Evolutionary conservation across 2,329 filamentous ascomycete species (phyloP).

Genomic region (Fusarium sp.): DNA sequence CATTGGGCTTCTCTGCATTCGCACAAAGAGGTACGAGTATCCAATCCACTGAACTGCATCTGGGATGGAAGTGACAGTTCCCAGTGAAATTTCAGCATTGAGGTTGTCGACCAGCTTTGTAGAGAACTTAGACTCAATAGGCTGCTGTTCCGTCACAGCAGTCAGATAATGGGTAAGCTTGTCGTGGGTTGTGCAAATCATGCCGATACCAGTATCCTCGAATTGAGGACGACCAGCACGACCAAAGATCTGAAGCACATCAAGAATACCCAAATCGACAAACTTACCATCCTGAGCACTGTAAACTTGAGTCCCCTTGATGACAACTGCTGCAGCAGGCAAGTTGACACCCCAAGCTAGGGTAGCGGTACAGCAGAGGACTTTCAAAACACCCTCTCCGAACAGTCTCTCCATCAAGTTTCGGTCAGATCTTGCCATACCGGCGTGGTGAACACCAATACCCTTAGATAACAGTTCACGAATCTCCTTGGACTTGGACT

Average conservation of each 20-base stretch:
- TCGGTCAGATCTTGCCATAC: constrained; percentile 92
- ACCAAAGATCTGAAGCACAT: constrained; percentile 98
- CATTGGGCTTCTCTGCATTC: constrained; percentile 92
- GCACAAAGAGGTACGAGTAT: constrained; percentile 96
- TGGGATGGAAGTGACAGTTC: constrained; percentile 92
- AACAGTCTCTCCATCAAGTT: constrained; percentile 97
- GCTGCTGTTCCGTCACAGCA: constrained; percentile 93
- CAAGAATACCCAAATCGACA: constrained; percentile 93
- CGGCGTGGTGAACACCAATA: constrained; percentile 94
- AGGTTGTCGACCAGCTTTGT: constrained; percentile 94
- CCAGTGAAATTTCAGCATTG: constrained; percentile 92
- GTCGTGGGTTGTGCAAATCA: constrained; percentile 97
- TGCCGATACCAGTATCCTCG: constrained; percentile 96
- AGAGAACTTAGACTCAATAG: constrained; percentile 97
- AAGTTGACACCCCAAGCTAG: constrained; percentile 99
- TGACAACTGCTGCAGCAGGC: constrained; percentile 94
- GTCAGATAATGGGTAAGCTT: constrained; percentile 91
- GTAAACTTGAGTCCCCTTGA: constrained; percentile 98
- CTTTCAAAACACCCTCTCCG: constrained; percentile 89
- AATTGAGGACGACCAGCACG: constrained; percentile 98
- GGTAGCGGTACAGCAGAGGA: constrained; percentile 97
- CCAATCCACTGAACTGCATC: constrained; percentile 98
- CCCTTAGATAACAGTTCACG: constrained; percentile 91
- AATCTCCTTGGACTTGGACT: constrained; percentile 85
- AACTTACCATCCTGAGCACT: constrained; percentile 97